Conservation (phyloP, 345 rosid genomes). For the Camelina laxa region DNA sequence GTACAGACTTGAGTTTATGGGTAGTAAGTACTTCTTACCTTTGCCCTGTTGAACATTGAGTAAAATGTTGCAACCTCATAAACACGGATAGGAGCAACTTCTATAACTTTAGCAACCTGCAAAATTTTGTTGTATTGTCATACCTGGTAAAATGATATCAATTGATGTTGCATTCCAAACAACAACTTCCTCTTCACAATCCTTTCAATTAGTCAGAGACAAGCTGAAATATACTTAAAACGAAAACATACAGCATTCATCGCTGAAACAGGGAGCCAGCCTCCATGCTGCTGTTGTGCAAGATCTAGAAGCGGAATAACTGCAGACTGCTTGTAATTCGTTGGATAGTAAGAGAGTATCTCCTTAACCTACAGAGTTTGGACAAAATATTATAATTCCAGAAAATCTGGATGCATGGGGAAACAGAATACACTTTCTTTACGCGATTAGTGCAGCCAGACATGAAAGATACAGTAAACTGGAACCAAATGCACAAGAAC, state of each 20-base stretch:
- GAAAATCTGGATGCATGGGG: not conserved
- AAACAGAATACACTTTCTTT: not conserved
- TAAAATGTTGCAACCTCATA: conserved; percentile 98
- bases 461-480: not conserved
- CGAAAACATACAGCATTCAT: conserved; percentile 79
- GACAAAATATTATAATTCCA: conserved; percentile 9
- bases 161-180: not conserved
- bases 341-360: conserved; percentile 92
- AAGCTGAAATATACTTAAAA: not conserved
- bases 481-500: not conserved
- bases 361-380: conserved; percentile 68
- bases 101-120: conserved; percentile 88
- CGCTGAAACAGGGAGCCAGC: conserved; percentile 99
- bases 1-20: conserved; percentile 14
- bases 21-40: conserved; percentile 53
- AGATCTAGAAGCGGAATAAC: conserved; percentile 97
- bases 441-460: not conserved
- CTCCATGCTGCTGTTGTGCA: conserved; percentile 99
- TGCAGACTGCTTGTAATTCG: conserved; percentile 98
- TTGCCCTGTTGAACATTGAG: conserved; percentile 93
- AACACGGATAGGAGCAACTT: conserved; percentile 93
- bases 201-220: not conserved
- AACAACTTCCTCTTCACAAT: not conserved
- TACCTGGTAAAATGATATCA: conserved; percentile 1
- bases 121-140: conserved; percentile 12